A percentile compares a stretch with the other conserved stretches of the same genome.
phyloP scores from a whole-genome alignment of 306 rosid species.

The Biancaea sappan region DNA sequence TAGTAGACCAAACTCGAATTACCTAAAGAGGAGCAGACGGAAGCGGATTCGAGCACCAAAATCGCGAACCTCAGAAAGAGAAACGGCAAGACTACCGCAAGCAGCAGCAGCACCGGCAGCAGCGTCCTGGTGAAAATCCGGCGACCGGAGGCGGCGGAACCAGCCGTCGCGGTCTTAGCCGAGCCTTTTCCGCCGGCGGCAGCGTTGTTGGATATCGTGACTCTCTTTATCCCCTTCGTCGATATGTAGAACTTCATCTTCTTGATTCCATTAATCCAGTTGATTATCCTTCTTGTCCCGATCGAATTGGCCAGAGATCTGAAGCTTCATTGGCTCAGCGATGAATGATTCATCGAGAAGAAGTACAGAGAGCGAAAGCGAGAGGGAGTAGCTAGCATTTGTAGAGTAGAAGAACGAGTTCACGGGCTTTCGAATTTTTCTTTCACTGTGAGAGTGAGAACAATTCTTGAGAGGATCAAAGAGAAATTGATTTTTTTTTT shows the following conservation, averaged over 20 bases:
- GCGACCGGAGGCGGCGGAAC: conserved; percentile 37
- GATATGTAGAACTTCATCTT: conserved; percentile 83
- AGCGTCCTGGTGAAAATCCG: conserved; percentile 55
- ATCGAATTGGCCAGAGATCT: conserved; percentile 38
- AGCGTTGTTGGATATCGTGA: conserved; percentile 49
- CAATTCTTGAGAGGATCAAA: not conserved
- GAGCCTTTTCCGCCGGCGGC: conserved; percentile 41
- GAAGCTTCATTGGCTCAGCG: conserved; percentile 18
- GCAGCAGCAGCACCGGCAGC: conserved; percentile 47
- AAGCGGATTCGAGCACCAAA: conserved; percentile 66
- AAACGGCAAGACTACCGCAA: conserved; percentile 59
- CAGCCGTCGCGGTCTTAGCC: conserved; percentile 31
- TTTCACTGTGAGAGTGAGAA: not conserved
- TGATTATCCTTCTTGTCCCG: not conserved
- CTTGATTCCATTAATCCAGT: conserved; percentile 38
- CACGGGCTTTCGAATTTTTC: conserved; percentile 36
- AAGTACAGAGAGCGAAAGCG: not conserved
- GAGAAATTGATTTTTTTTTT: not conserved
- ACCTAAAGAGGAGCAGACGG: conserved; percentile 66
- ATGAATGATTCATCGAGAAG: not conserved
- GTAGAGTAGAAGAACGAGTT: not conserved
- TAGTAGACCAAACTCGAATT: not conserved
- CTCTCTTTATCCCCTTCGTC: conserved; percentile 61
- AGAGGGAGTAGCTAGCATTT: not conserved
- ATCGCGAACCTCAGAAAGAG: conserved; percentile 61